These are phyloP conservation scores for Chrysopogon serrulatus DNA, from an alignment of 176 grass and related monocot genomes.

Conservation along the genomic window DNA sequence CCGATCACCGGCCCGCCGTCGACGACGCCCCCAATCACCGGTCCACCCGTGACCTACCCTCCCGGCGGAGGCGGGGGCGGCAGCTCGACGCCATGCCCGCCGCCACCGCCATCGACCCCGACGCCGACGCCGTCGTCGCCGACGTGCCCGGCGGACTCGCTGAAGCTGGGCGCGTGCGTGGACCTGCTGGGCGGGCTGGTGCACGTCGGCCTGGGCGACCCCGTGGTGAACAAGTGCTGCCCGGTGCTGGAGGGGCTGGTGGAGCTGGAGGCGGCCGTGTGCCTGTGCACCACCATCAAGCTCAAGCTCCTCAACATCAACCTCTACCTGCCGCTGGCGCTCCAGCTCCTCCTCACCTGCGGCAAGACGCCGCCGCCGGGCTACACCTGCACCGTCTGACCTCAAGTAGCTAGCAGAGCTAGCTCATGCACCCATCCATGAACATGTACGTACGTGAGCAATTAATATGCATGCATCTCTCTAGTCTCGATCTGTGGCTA, in stretches of 20 bases:
- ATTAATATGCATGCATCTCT: background rate
- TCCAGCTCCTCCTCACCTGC: slow-evolving; percentile 96
- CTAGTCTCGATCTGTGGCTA: no score
- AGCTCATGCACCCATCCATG: background rate
- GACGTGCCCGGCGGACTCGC: slow-evolving; percentile 74
- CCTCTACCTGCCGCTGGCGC: slow-evolving; percentile 84
- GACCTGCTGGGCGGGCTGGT: slow-evolving; percentile 92
- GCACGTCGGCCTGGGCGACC: slow-evolving; percentile 83
- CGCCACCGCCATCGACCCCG: background rate
- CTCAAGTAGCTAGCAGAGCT: background rate
- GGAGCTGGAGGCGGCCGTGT: slow-evolving; percentile 90
- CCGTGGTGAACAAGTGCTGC: slow-evolving; percentile 89
- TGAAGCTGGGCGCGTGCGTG: slow-evolving; percentile 93
- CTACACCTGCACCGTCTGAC: slow-evolving; percentile 80
- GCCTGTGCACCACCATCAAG: slow-evolving; percentile 94
- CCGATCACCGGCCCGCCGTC: background rate
- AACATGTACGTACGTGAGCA: background rate
- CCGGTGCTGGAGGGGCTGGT: slow-evolving; percentile 80
- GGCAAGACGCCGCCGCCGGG: slow-evolving; percentile 80
- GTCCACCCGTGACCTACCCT: slow-evolving; percentile 3
- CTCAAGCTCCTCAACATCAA: slow-evolving; percentile 94
- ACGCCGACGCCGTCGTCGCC: slow-evolving; percentile 5
- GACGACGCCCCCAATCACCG: background rate
- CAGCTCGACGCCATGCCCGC: slow-evolving; percentile 11
- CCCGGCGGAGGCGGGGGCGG: background rate